These are phyloP conservation scores for Fraxinus baroniana DNA, from an alignment of 305 asterid species.

Conservation along the genomic window DNA sequence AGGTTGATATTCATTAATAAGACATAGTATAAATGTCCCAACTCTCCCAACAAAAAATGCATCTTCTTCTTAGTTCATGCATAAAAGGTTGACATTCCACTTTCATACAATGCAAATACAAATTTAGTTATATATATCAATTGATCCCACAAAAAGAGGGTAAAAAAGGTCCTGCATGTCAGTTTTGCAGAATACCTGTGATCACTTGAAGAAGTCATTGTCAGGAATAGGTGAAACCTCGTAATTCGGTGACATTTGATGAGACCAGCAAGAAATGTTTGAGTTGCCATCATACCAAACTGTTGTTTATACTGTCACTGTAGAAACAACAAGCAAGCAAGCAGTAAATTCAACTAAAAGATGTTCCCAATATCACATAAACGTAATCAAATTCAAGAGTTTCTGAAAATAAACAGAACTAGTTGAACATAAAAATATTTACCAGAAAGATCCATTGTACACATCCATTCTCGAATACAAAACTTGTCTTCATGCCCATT, in stretches of 20 bases:
- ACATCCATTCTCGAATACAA: slow-evolving; percentile 3
- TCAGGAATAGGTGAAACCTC: slow-evolving; percentile 8
- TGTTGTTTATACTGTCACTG: slow-evolving; percentile 12
- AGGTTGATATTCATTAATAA: not conserved
- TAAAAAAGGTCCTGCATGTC: not conserved
- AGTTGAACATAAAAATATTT: slow-evolving; percentile 9
- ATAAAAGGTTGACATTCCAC: not conserved
- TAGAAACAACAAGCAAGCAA: slow-evolving; percentile 20
- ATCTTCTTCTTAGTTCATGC: slow-evolving; percentile 7
- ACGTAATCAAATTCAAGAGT: slow-evolving; percentile 20
- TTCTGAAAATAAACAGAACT: slow-evolving; percentile 5
- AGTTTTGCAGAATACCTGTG: slow-evolving; percentile 23
- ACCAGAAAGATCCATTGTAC: slow-evolving; percentile 19
- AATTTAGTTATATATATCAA: not conserved
- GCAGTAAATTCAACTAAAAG: slow-evolving; percentile 14
- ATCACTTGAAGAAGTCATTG: slow-evolving; percentile 6
- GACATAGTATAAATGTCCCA: not conserved
- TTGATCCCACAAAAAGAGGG: slow-evolving; percentile 2
- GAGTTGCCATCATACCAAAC: not conserved
- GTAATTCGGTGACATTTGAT: slow-evolving; percentile 17
- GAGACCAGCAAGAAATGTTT: slow-evolving; percentile 15
- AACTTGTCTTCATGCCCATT: slow-evolving; percentile 6
- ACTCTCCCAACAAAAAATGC: not conserved
- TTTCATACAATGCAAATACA: slow-evolving; percentile 9
- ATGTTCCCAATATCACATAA: slow-evolving; percentile 26